A percentile compares a stretch with the other conserved stretches of the same genome.
These are phyloP conservation scores for Ophiostoma himal-ulmi DNA, from an alignment of 2,329 filamentous ascomycete genomes.

Conservation along the genomic window DNA sequence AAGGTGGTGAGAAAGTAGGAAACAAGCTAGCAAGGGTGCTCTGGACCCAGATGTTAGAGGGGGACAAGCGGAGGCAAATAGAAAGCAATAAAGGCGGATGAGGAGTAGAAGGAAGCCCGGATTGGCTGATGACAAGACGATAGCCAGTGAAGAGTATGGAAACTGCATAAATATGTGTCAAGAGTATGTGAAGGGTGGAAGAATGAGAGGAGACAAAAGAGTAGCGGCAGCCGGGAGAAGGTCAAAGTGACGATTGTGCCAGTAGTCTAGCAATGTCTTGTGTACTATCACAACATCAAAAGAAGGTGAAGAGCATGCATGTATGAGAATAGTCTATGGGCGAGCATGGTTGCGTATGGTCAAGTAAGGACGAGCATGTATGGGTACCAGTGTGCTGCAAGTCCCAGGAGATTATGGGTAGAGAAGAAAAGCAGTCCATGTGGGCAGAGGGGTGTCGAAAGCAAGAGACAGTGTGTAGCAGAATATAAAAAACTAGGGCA, in stretches of 20 bases:
- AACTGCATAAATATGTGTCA: constrained; percentile 3
- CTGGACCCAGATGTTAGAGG: neutral
- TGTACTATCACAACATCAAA: neutral
- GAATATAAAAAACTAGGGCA: neutral
- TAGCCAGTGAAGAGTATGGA: neutral
- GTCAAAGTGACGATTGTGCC: neutral
- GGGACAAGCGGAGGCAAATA: constrained; percentile 18
- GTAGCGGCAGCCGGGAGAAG: neutral
- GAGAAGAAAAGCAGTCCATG: neutral
- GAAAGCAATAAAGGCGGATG: neutral
- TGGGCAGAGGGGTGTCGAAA: neutral
- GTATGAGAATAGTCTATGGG: neutral
- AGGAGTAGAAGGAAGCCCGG: neutral
- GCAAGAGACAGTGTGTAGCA: neutral
- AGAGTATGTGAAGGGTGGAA: neutral
- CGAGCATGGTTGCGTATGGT: neutral
- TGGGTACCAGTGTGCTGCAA: neutral
- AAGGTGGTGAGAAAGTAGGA: neutral
- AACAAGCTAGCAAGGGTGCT: constrained; percentile 20
- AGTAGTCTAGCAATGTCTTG: neutral
- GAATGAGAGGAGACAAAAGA: neutral
- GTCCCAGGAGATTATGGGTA: neutral
- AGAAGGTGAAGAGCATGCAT: neutral
- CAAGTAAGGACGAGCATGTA: neutral
- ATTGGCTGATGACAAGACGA: neutral